Base-by-base conservation (phyloP, 805 yeast genomes). In the Suhomyces pyralidae region DNA sequence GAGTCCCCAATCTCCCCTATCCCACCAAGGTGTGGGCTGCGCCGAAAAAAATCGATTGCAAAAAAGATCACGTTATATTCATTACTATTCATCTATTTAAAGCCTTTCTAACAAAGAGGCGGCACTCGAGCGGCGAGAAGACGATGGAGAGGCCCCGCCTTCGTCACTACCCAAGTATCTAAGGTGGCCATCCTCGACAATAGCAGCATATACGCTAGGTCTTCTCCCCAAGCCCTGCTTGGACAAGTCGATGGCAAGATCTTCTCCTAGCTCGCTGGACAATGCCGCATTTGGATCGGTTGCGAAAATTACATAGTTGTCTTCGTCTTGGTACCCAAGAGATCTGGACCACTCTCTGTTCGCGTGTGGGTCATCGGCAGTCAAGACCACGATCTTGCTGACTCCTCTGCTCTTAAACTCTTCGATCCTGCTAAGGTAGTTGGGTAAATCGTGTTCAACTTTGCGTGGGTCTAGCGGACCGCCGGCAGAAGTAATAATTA, bases 41-140 rank as follows among this genome's bases (percentile, higher is more conserved):
- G 24, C n/a, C 5, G 9, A 38, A 19, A 38, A 38, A 17, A 17
- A 38, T 19, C n/a, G 42, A 38, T 19, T 38, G 42, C 42, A 38
- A 38, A 32, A 32, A 32, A 12, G 8, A 32, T 32, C 36, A 32
- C 36, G 36, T 32, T 32, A 32, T 32, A 32, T 32, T 32, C 15
- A n/a, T 32, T 32, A 32, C 45, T 12, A 19, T 22, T 19, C 17
- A 19, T 42, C 45, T 40, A 12, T 7, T 44, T 36, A 46, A 30
- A 46, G 49, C 19, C 56, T 61, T 7, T 55, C 58, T 45, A 69
- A 65, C 30, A 69, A 45, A 38, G 63, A 60, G 12, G 55, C 55
- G 36, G 71, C 67, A 40, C 58, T 48, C 26, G 70, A 61, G 36
- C 58, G 58, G 19, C 61, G 65, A 42, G 66, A 55, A n/a, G 36